Base-by-base conservation (phyloP, 2,329 filamentous ascomycete species). In the Xylariomycetidae sp. region DNA sequence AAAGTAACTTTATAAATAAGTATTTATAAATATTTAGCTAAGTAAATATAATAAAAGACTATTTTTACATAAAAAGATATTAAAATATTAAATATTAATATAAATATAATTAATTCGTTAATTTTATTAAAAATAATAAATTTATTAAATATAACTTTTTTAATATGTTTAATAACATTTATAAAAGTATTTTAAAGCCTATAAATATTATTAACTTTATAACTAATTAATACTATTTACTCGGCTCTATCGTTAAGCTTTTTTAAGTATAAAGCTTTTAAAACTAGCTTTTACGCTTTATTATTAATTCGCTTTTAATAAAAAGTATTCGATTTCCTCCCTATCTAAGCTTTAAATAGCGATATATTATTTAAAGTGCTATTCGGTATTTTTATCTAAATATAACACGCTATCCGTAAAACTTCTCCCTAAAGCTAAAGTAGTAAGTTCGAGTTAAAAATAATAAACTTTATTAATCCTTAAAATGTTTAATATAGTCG, bases 91-190 rank as follows among this genome's bases (percentile, higher is more conserved):
- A 28, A 16, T n/a, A n/a, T 27, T 27, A 27, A 8, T 14, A 14
- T 9, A 27, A n/a, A n/a, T 27, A 27, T 29, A 29, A 10, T 29
- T 7, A 10, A 29, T n/a, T n/a, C n/a, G n/a, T n/a, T 9, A 29
- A 29, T 8, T 29, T 29, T 29, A 19, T 17, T 29, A 29, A 23
- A 23, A 8, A 23, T 23, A 8, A 8, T 8, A 23, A 23, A 23
- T n/a, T 23, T 23, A 8, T 23, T 8, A 8, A 23, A 23, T 8
- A 8, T 8, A 23, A 31, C 18, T 5, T 31, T 23, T 23, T 31
- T 29, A 6, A 19, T 16, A 29, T 17, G 16, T 19, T 19, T 13
- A 8, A 29, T 29, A 29, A 29, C 19, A 16, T 19, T 19, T 19
- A 10, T 17, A 10, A 14, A 19, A 13, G 16, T 10, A 12, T 29